Evolutionary conservation across 1,139 yeast genomes (phyloP).

Genomic region (Geotrichum citri-aurantii): DNA sequence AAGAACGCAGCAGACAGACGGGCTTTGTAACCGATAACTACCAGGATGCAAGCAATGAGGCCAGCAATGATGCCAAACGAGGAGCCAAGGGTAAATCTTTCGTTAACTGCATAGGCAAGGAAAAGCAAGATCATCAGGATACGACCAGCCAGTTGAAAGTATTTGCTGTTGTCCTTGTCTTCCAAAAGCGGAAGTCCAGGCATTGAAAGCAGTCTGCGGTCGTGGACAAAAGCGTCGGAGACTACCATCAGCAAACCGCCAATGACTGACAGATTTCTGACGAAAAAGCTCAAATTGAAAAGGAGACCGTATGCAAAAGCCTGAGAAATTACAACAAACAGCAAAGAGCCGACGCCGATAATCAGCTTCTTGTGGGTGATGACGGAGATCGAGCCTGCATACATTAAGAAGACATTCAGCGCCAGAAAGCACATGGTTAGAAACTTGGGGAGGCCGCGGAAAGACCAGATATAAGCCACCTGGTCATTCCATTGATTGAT

Average conservation of each 20-base stretch:
- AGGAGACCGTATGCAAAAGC: slow-evolving; percentile 87
- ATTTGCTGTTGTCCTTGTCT: slow-evolving; percentile 78
- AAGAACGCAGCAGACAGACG: slow-evolving; percentile 79
- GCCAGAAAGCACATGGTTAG: slow-evolving; percentile 66
- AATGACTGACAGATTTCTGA: slow-evolving; percentile 82
- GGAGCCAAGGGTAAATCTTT: slow-evolving; percentile 66
- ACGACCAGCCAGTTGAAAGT: slow-evolving; percentile 84
- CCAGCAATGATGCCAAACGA: slow-evolving; percentile 66
- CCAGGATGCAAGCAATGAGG: slow-evolving; percentile 64
- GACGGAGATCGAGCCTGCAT: slow-evolving; percentile 64
- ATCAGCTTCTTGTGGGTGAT: slow-evolving; percentile 66
- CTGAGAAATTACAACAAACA: slow-evolving; percentile 72
- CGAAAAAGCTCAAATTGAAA: slow-evolving; percentile 72
- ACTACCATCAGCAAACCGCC: slow-evolving; percentile 90
- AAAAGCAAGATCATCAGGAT: slow-evolving; percentile 78
- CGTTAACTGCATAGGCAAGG: slow-evolving; percentile 76
- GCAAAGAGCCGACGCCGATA: slow-evolving; percentile 65
- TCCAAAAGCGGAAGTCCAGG: slow-evolving; percentile 90
- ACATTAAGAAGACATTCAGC: slow-evolving; percentile 64
- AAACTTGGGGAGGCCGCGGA: slow-evolving; percentile 75
- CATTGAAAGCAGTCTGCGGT: slow-evolving; percentile 61
- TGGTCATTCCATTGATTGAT: slow-evolving; percentile 89
- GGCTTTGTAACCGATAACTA: slow-evolving; percentile 90
- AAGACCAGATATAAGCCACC: slow-evolving; percentile 73
- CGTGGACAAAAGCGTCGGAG: slow-evolving; percentile 82